These are phyloP conservation scores for Westerdykella sp. DNA, from an alignment of 2,329 filamentous ascomycete genomes.

Conservation along the genomic window DNA sequence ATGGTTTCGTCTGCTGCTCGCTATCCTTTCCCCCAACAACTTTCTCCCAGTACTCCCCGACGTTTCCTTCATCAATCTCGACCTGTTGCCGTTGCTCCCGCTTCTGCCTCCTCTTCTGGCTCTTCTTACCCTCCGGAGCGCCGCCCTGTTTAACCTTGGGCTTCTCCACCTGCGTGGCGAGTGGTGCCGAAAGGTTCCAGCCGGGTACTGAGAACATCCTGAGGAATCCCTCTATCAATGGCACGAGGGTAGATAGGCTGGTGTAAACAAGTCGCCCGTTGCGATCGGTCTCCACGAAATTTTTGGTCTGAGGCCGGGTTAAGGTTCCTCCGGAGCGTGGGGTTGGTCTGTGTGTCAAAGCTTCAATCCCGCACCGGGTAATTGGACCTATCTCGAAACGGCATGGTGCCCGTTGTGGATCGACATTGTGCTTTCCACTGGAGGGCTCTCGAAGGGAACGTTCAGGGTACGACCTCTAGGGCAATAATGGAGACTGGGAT, in stretches of 20 bases:
- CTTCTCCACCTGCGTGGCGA: slow-evolving; percentile 62
- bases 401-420: too few relatives aligned
- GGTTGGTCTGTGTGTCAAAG: too few relatives aligned
- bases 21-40: slow-evolving; percentile 47
- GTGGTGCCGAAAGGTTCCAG: slow-evolving; percentile 73
- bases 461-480: too few relatives aligned
- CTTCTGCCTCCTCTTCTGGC: slow-evolving; percentile 53
- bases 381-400: too few relatives aligned
- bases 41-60: slow-evolving; percentile 38
- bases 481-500: too few relatives aligned
- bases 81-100: slow-evolving; percentile 59
- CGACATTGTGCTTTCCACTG: too few relatives aligned
- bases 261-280: neutral
- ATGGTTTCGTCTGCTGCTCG: slow-evolving; percentile 57
- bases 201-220: slow-evolving; percentile 89
- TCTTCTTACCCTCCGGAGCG: slow-evolving; percentile 32
- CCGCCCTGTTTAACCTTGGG: slow-evolving; percentile 25
- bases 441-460: too few relatives aligned
- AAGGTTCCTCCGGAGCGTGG: too few relatives aligned
- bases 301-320: too few relatives aligned
- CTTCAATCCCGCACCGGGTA: too few relatives aligned
- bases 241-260: too few relatives aligned
- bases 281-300: neutral
- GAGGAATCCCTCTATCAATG: neutral
- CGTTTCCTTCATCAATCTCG: slow-evolving; percentile 65